Evolutionary conservation across 306 rosid genomes (phyloP), one percentile per base, ranked within the genome.

Genomic region (Sindora glabra): DNA sequence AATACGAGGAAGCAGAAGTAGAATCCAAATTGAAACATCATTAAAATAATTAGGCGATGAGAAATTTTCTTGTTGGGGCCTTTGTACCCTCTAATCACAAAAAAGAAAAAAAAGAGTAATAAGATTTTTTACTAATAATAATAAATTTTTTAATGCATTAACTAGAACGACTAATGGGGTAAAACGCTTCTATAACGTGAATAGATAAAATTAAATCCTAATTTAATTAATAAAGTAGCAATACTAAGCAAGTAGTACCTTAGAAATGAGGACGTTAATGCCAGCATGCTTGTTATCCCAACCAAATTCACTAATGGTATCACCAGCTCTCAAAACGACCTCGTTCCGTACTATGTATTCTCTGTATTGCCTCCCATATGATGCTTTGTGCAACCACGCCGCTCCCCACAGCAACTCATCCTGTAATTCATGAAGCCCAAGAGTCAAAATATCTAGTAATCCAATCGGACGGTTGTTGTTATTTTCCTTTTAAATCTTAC

Each of bases 241-340:
- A 17, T 21, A 48, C 7, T 13, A 8, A 47, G 5, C 8, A 29
- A 29, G 5, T 29, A 1, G 44, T 54, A 92, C 99, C 96, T 92
- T 92, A 48, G 96, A 89, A 71, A 92, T 60, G 62, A 92, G 96
- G 39, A 92, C 77, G 74, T 92, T 92, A 68, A 89, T 92, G 65
- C 96, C 96, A 15, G 99, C 99, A 78, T 92, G 99, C 83, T 92
- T 92, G 87, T 92, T 92, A 78, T 92, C 99, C 96, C 99, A 92
- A 78, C 99, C 96, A 56, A 92, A 92, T 81, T 92, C 96, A 72
- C 88, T 88, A 63, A 92, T 92, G 62, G 89, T 92, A 65, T 92
- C 98, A 15, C 99, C 96, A 7, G 99, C 96, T 53, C 96, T 74
- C 59, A 92, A 45, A 16, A 89, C 80, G 36, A 89, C 95, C 77